These are phyloP conservation scores for Lindgomyces ingoldianus DNA, from an alignment of 495 filamentous ascomycete genomes.

Conservation along the genomic window DNA sequence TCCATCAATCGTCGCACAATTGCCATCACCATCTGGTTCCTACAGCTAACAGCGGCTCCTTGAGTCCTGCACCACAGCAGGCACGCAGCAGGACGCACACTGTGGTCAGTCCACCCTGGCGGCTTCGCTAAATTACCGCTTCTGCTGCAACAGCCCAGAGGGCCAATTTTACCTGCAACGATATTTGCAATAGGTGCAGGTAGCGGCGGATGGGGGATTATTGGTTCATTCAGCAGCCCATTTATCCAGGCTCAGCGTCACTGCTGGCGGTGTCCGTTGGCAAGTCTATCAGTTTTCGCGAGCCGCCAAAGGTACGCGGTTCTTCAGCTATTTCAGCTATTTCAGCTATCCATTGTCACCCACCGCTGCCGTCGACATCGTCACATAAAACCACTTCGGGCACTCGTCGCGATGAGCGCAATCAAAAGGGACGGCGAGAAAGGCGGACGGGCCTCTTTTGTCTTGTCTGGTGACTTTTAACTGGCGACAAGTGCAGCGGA, in stretches of 20 bases:
- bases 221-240: background rate
- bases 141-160: conserved; percentile 1
- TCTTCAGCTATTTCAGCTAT: background rate
- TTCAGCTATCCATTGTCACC: background rate
- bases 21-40: conserved; percentile 7
- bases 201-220: background rate
- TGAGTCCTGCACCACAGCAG: background rate
- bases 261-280: background rate
- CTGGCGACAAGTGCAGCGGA: background rate
- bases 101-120: conserved; percentile 8
- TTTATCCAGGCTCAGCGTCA: conserved; percentile 19
- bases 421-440: conserved; percentile 1
- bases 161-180: conserved; percentile 33
- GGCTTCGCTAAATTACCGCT: background rate
- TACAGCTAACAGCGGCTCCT: conserved; percentile 20
- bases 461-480: conserved; percentile 16
- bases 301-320: background rate
- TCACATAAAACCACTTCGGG: background rate
- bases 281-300: background rate
- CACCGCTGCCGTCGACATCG: background rate
- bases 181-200: conserved; percentile 22
- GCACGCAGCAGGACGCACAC: background rate
- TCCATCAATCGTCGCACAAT: conserved; percentile 2
- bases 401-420: background rate
- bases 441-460: conserved; percentile 16